Conservation (phyloP, 768 basidiomycete species). For the Roridomyces roridus region DNA sequence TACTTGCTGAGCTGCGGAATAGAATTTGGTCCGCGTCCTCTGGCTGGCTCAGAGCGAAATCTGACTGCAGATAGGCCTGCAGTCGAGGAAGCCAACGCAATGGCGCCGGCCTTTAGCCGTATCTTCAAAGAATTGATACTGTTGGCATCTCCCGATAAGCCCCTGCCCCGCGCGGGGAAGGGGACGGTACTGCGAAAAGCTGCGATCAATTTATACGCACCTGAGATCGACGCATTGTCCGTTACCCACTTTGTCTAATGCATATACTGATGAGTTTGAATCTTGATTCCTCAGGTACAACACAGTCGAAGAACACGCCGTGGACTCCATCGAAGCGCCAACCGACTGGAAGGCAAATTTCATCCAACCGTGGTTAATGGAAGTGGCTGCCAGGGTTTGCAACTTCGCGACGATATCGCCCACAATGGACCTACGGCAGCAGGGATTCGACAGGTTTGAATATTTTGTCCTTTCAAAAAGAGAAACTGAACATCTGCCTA, state of each 20-base stretch:
- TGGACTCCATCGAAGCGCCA: constrained; percentile 27
- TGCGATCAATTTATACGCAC: constrained; percentile 42
- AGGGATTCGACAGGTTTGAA: constrained; percentile 40
- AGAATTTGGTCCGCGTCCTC: constrained; percentile 41
- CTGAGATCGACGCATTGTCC: constrained; percentile 48
- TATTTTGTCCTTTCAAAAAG: neutral
- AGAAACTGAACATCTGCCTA: neutral
- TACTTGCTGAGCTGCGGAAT: constrained; percentile 28
- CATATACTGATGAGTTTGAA: too few relatives aligned
- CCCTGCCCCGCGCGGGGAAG: neutral
- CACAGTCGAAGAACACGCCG: constrained; percentile 28
- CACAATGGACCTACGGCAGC: constrained; percentile 33
- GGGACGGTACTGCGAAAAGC: constrained; percentile 25
- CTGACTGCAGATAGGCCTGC: constrained; percentile 32
- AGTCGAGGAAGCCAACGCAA: constrained; percentile 49
- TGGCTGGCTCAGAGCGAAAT: neutral
- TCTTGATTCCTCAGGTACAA: constrained; percentile 30
- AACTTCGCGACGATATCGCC: constrained; percentile 5
- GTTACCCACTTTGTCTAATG: constrained; percentile 1
- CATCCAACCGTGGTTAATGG: constrained; percentile 33
- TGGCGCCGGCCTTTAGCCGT: constrained; percentile 46
- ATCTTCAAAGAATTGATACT: constrained; percentile 52
- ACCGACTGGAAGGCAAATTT: constrained; percentile 13
- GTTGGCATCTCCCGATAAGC: neutral
- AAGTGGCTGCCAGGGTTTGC: constrained; percentile 27